These are phyloP conservation scores for Wallacemonas collosoma DNA, from an alignment of 208 protist species.

Conservation along the genomic window DNA sequence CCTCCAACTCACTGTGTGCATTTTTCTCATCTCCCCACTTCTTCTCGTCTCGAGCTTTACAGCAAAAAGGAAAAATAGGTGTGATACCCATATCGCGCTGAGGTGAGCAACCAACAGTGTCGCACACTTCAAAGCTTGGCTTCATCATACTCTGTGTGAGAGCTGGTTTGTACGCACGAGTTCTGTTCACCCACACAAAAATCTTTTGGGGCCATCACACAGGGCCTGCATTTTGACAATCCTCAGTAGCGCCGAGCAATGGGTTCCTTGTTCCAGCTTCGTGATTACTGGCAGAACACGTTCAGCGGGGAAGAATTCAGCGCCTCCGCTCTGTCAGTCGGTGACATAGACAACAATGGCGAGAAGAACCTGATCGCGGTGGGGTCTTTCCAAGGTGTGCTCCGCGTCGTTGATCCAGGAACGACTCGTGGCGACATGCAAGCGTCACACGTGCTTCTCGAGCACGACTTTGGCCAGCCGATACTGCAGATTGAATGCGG, in stretches of 20 bases:
- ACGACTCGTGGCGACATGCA: slow-evolving; percentile 47
- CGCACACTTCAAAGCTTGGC: too few relatives aligned
- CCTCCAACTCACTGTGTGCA: too few relatives aligned
- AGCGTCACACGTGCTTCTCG: slow-evolving; percentile 76
- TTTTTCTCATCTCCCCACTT: too few relatives aligned
- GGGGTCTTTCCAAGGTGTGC: slow-evolving; percentile 84
- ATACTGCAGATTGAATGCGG: slow-evolving; percentile 88
- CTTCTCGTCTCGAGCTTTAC: too few relatives aligned
- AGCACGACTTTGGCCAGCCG: slow-evolving; percentile 84
- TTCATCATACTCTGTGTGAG: too few relatives aligned
- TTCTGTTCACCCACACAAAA: too few relatives aligned
- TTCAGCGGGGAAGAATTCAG: slow-evolving; percentile 85
- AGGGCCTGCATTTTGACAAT: too few relatives aligned
- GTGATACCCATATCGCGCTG: too few relatives aligned
- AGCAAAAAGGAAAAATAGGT: too few relatives aligned
- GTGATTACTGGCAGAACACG: slow-evolving; percentile 89
- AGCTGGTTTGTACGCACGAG: too few relatives aligned
- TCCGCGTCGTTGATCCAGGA: slow-evolving; percentile 81
- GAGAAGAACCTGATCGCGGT: slow-evolving; percentile 64
- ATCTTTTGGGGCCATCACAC: too few relatives aligned
- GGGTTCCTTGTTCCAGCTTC: slow-evolving; percentile 91
- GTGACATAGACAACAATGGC: slow-evolving; percentile 75
- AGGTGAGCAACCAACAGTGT: too few relatives aligned
- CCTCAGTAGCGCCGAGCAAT: slow-evolving; percentile 27
- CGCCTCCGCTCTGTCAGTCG: slow-evolving; percentile 53